Conservation (phyloP, 179 eudicot genomes). For the Camellia oleifera region DNA sequence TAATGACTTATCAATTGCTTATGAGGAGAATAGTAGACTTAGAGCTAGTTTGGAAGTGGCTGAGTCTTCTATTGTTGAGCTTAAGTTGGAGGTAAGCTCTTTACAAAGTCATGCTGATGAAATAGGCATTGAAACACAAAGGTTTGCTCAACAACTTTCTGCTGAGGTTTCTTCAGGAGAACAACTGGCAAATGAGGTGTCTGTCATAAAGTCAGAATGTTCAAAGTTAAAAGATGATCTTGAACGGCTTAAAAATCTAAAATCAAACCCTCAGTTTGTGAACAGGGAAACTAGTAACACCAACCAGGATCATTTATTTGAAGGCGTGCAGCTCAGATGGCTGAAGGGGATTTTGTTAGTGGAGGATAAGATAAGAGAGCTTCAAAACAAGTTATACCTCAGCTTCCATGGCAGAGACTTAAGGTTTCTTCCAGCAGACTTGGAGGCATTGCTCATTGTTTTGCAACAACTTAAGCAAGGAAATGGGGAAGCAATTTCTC, state of each 20-base stretch:
- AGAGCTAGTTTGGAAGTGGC: conserved; percentile 65
- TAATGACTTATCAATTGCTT: conserved; percentile 50
- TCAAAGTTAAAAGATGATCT: conserved; percentile 67
- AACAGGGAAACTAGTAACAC: conserved; percentile 22
- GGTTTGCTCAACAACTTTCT: conserved; percentile 48
- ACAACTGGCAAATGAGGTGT: conserved; percentile 64
- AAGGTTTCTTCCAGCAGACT: conserved; percentile 52
- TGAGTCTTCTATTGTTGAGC: conserved; percentile 66
- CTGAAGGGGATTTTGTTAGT: conserved; percentile 45
- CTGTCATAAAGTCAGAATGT: conserved; percentile 69
- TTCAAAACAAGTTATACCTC: conserved; percentile 59
- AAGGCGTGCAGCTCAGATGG: conserved; percentile 38
- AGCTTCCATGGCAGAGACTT: conserved; percentile 52
- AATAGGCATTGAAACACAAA: conserved; percentile 64
- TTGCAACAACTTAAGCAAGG: conserved; percentile 57
- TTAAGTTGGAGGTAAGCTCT: conserved; percentile 65
- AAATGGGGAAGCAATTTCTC: conserved; percentile 30
- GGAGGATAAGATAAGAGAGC: conserved; percentile 64
- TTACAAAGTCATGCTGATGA: conserved; percentile 64
- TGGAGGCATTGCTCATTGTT: conserved; percentile 53
- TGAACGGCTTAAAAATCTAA: conserved; percentile 46
- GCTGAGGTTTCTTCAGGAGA: conserved; percentile 63
- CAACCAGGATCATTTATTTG: conserved; percentile 24
- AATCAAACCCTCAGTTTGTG: conserved; percentile 35
- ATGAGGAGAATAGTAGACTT: conserved; percentile 74